Percentiles rank a stretch among this genome's conserved stretches.
Conservation (phyloP, 257 asterid species). For the Scutellaria barbata region DNA sequence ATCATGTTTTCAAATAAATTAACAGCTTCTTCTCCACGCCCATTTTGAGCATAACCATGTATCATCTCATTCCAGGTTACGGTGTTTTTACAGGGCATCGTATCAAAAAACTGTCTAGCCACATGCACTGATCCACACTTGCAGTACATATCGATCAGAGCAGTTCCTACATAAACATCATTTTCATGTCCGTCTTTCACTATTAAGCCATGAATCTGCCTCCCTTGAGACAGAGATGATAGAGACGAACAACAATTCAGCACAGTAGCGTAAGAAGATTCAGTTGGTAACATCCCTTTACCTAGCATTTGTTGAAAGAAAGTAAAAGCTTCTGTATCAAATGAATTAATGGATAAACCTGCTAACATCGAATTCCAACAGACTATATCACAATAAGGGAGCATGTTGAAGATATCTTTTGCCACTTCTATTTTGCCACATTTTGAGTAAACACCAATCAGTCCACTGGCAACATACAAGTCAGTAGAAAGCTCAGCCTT, state of each 20-base stretch:
- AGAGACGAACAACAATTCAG: conserved; percentile 61
- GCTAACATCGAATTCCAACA: conserved; percentile 73
- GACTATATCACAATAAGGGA: conserved; percentile 50
- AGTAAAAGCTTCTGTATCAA: conserved; percentile 53
- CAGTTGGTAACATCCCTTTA: conserved; percentile 55
- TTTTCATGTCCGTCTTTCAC: conserved; percentile 51
- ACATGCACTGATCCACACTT: conserved; percentile 60
- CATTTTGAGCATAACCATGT: conserved; percentile 71
- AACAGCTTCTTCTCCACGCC: conserved; percentile 61
- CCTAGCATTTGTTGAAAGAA: conserved; percentile 53
- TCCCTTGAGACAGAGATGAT: conserved; percentile 61
- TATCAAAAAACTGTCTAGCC: conserved; percentile 51
- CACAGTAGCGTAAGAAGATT: conserved; percentile 59
- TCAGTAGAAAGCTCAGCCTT: conserved; percentile 50
- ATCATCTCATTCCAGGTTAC: conserved; percentile 76
- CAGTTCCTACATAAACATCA: conserved; percentile 62
- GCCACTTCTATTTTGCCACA: conserved; percentile 56
- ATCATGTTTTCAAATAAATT: conserved; percentile 54
- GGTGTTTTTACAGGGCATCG: conserved; percentile 48
- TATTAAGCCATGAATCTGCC: conserved; percentile 56
- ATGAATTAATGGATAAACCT: conserved; percentile 60
- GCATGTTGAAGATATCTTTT: conserved; percentile 48
- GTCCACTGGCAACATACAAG: conserved; percentile 63
- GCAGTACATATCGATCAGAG: conserved; percentile 64
- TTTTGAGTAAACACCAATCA: conserved; percentile 68